Conservation (phyloP, 2,329 filamentous ascomycete genomes). For the Diaporthe sp. region DNA sequence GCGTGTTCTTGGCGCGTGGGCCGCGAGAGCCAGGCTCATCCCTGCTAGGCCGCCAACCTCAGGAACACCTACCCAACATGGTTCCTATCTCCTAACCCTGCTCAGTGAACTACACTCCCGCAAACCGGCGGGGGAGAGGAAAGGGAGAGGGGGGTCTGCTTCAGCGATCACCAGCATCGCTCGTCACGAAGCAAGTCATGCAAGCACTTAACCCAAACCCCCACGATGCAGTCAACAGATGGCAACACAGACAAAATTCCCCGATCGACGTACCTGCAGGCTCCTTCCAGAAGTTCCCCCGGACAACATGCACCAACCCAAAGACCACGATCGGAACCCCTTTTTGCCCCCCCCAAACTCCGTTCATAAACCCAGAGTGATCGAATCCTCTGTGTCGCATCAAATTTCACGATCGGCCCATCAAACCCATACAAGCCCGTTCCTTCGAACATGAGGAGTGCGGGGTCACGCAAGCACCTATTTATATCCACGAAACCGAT, state of each 20-base stretch:
- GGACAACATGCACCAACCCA: not conserved
- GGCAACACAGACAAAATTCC: not conserved
- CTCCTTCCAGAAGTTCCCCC: not conserved
- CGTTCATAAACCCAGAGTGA: not conserved
- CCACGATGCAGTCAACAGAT: not conserved
- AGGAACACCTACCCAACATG: not conserved
- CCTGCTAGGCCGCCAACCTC: not conserved
- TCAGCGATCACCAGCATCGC: not conserved
- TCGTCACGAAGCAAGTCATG: not conserved
- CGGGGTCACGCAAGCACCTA: slow-evolving; percentile 16
- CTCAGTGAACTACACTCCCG: too few relatives aligned
- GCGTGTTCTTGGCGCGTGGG: slow-evolving; percentile 18
- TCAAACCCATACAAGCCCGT: slow-evolving; percentile 15
- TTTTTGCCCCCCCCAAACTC: not conserved
- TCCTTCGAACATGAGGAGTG: not conserved
- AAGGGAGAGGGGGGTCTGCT: not conserved
- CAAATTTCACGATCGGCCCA: slow-evolving; percentile 17
- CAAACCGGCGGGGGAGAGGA: too few relatives aligned
- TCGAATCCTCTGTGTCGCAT: slow-evolving; percentile 12
- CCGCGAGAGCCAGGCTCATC: not conserved
- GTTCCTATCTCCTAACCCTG: slow-evolving; percentile 4
- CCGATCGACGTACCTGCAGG: not conserved
- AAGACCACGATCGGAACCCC: not conserved
- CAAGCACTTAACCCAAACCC: slow-evolving; percentile 31
- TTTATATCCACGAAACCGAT: slow-evolving; percentile 8